Conservation (phyloP, 2,329 filamentous ascomycete genomes). For the Pseudogymnoascus sp. region DNA sequence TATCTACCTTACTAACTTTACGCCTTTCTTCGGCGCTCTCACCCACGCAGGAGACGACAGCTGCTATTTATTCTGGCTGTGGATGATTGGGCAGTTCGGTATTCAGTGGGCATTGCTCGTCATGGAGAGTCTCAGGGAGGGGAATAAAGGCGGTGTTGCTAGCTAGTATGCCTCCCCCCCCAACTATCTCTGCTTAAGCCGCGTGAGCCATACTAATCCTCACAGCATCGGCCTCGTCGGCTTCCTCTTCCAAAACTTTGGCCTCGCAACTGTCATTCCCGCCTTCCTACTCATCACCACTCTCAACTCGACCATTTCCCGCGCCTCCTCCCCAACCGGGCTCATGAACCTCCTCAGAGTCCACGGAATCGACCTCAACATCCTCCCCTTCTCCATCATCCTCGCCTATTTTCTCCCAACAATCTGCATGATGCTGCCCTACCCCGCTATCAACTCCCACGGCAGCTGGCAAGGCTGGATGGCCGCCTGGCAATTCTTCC, state of each 20-base stretch:
- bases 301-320: not conserved
- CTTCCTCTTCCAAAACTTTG: not conserved
- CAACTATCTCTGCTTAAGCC: not conserved
- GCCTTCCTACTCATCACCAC: slow-evolving; percentile 1
- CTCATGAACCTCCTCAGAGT: not conserved
- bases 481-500: not conserved
- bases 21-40: slow-evolving; percentile 1
- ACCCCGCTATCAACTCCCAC: slow-evolving; percentile 2
- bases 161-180: not conserved
- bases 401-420: not conserved
- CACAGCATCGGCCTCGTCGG: not conserved
- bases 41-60: not conserved
- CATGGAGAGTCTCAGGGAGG: not conserved
- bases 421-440: not conserved
- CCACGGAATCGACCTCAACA: not conserved
- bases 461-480: slow-evolving; percentile 3
- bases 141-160: not conserved
- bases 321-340: not conserved
- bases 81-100: slow-evolving; percentile 8
- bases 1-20: not conserved
- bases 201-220: not conserved
- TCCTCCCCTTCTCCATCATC: not conserved
- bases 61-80: slow-evolving; percentile 3
- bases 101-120: not conserved
- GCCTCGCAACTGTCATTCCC: slow-evolving; percentile 1